Evolutionary conservation across 306 rosid genomes (phyloP), one percentile per base, ranked within the genome.

Genomic region (Rosa rugosa): DNA sequence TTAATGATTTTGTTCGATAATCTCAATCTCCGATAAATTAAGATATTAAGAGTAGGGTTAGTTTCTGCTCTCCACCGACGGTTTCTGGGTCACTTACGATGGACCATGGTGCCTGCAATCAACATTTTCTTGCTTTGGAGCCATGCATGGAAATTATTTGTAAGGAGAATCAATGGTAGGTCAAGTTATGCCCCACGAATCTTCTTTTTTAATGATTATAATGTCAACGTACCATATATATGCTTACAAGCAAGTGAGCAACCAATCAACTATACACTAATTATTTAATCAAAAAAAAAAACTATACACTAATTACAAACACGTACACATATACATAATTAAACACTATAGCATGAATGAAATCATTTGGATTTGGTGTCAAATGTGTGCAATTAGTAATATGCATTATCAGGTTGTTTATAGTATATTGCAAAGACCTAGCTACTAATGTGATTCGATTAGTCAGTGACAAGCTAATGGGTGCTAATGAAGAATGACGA

Each of bases 121-220:
- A 34, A 31, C 70, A 7, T 65, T 27, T 12, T 36, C 12, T 65
- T 13, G 11, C 63, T 85, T 80, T 77, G 85, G 86, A 87, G 64
- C 73, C 56, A 69, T 62, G 80, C 65, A 49, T 45, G 10, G 22
- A 74, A 79, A 72, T 64, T 76, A 67, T 80, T 75, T 80, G 81
- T 20, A 63, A 11, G 71, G 69, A 74, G 81, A 84, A 87, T 80
- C 80, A 54, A 79, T 49, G 72, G 84, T 65, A 73, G 83, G 69
- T 75, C 31, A 80, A 75, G 31, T 44, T 12, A 45, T 27, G 70
- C 45, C 78, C 79, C 17, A 60, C 70, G 5, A 38, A 27, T 59
- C 71, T 11, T 45, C 4, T 16, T 44, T 6, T 45, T 25, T 20
- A 5, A 7, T 22, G 9, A 49, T 50, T 17, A 72, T 50, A 51